Evolutionary conservation across 176 grass and related monocot species (phyloP).

Genomic region (Hordeum vulgare): DNA sequence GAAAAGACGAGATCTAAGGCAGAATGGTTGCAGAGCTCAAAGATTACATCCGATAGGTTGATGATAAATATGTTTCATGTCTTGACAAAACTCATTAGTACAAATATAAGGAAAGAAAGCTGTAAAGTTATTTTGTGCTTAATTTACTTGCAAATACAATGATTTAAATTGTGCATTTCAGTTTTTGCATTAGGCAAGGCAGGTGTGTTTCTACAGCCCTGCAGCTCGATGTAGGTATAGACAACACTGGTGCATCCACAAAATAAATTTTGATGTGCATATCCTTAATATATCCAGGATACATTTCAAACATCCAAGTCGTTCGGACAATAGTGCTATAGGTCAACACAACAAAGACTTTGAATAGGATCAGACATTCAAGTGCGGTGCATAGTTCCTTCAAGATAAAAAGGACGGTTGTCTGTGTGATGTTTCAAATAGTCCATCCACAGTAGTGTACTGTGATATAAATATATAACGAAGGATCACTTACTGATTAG

Average conservation of each 20-base stretch:
- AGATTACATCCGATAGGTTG: neutral
- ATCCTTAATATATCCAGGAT: neutral
- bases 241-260: neutral
- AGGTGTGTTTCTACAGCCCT: neutral
- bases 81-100: neutral
- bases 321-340: neutral
- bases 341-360: neutral
- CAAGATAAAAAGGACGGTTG: neutral
- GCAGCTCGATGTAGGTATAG: neutral
- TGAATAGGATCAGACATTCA: neutral
- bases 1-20: neutral
- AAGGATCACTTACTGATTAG: constrained; percentile 55
- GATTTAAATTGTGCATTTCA: neutral
- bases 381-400: neutral
- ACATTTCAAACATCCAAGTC: neutral
- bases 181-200: neutral
- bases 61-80: no score
- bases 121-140: neutral
- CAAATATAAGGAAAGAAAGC: neutral
- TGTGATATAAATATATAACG: neutral
- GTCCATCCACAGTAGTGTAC: neutral
- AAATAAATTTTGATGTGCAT: neutral
- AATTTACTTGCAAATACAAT: neutral
- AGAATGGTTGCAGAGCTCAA: neutral
- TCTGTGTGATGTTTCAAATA: neutral